phyloP scores from a whole-genome alignment of 2,329 filamentous ascomycete genomes.

The Bipolaris victoriae region DNA sequence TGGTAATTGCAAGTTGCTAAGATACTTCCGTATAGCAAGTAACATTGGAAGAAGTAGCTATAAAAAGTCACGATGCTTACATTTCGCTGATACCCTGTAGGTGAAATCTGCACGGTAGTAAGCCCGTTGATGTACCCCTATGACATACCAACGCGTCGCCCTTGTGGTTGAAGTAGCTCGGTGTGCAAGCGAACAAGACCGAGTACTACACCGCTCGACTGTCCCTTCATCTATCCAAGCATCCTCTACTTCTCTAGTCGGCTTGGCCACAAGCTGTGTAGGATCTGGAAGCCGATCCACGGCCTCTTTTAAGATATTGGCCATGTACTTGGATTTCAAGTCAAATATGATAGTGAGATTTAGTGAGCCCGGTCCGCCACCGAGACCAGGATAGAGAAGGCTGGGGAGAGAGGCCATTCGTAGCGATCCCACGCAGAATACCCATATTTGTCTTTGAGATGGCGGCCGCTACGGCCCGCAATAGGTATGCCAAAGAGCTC shows the following conservation, averaged over 20 bases:
- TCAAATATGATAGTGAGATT: slow-evolving; percentile 6
- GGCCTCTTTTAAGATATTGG: slow-evolving; percentile 7
- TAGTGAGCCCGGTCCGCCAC: not conserved
- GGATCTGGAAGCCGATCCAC: not conserved
- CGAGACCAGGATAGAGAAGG: slow-evolving; percentile 14
- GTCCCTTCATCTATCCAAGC: slow-evolving; percentile 7
- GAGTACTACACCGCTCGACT: slow-evolving; percentile 12
- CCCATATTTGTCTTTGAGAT: slow-evolving; percentile 55
- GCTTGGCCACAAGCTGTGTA: slow-evolving; percentile 8
- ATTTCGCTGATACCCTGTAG: too few relatives aligned
- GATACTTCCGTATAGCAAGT: too few relatives aligned
- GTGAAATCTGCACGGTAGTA: too few relatives aligned
- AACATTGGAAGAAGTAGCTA: too few relatives aligned
- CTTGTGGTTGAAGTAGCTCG: slow-evolving; percentile 20
- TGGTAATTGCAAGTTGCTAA: too few relatives aligned
- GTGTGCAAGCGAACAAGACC: slow-evolving; percentile 17
- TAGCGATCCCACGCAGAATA: slow-evolving; percentile 49
- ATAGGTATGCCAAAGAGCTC: slow-evolving; percentile 40
- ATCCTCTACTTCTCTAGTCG: slow-evolving; percentile 15
- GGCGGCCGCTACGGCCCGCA: slow-evolving; percentile 51
- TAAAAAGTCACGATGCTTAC: too few relatives aligned
- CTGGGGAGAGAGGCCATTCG: slow-evolving; percentile 29
- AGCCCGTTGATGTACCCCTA: too few relatives aligned
- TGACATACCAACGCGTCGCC: not conserved
- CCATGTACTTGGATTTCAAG: slow-evolving; percentile 2